Conservation (phyloP, 352 stramenopile genomes). For the Elongisporangium undulatum region DNA sequence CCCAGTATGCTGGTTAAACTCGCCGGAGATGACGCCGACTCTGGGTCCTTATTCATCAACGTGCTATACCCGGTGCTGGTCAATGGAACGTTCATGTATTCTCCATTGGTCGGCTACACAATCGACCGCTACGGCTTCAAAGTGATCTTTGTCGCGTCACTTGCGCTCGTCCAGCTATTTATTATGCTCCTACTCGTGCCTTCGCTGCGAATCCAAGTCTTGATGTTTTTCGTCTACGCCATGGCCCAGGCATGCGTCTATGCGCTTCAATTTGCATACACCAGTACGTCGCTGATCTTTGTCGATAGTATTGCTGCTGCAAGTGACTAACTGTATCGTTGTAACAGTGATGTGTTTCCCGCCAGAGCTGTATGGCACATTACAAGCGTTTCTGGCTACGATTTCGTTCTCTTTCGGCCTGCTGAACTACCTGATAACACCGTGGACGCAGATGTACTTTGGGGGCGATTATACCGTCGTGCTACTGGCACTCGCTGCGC, state of each 20-base stretch:
- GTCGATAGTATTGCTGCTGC: background rate
- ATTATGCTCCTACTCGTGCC: slow-evolving; percentile 57
- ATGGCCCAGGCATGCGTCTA: slow-evolving; percentile 78
- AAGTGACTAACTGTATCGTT: slow-evolving; percentile 1
- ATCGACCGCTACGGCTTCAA: slow-evolving; percentile 84
- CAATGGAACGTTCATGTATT: slow-evolving; percentile 81
- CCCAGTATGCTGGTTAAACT: slow-evolving; percentile 55
- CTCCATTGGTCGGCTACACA: slow-evolving; percentile 58
- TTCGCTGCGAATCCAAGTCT: slow-evolving; percentile 48
- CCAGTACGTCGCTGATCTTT: slow-evolving; percentile 41
- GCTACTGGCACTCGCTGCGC: slow-evolving; percentile 42
- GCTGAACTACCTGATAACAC: slow-evolving; percentile 74
- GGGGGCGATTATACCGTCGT: slow-evolving; percentile 59
- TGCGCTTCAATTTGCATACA: slow-evolving; percentile 82
- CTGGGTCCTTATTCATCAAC: slow-evolving; percentile 54
- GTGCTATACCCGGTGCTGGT: slow-evolving; percentile 70
- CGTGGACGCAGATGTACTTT: slow-evolving; percentile 69
- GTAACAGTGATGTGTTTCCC: slow-evolving; percentile 77
- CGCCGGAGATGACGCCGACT: slow-evolving; percentile 17
- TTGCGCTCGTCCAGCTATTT: slow-evolving; percentile 64
- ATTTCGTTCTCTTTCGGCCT: slow-evolving; percentile 66
- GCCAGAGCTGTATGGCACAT: slow-evolving; percentile 64
- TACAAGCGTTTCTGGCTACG: slow-evolving; percentile 71
- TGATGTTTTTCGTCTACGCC: slow-evolving; percentile 69
- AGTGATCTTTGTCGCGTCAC: slow-evolving; percentile 57